A percentile compares a stretch with the other conserved stretches of the same genome.
These are phyloP conservation scores for Monilinia laxa DNA, from an alignment of 2,329 filamentous ascomycete species.

Conservation along the genomic window DNA sequence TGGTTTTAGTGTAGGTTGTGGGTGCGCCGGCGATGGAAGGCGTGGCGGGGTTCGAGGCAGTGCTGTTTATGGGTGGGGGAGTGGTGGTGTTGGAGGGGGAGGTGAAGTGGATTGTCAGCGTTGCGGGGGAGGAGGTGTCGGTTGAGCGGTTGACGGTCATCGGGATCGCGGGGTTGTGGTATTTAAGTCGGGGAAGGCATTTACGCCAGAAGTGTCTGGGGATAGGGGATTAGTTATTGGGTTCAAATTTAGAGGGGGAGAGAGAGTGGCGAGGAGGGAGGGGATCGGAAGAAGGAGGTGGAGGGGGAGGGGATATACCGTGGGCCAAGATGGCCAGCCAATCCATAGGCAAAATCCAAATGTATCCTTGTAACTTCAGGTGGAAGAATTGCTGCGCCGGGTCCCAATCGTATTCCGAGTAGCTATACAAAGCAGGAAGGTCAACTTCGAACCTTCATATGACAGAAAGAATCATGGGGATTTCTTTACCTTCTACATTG, in stretches of 20 bases:
- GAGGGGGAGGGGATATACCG: slow-evolving; percentile 52
- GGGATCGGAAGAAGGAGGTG: neutral
- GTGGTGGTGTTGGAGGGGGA: slow-evolving; percentile 33
- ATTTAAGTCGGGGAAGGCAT: slow-evolving; percentile 85
- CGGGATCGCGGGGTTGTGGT: slow-evolving; percentile 81
- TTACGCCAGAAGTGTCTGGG: slow-evolving; percentile 83
- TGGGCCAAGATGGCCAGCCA: slow-evolving; percentile 69
- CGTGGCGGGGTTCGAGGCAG: slow-evolving; percentile 45
- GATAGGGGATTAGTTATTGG: neutral
- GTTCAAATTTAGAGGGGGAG: slow-evolving; percentile 33
- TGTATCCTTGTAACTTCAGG: slow-evolving; percentile 72
- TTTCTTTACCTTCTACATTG: slow-evolving; percentile 46
- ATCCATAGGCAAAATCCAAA: slow-evolving; percentile 65
- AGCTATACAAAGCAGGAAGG: slow-evolving; percentile 51
- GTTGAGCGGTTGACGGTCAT: slow-evolving; percentile 76
- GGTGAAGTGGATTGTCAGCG: slow-evolving; percentile 64
- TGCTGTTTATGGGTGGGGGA: slow-evolving; percentile 34
- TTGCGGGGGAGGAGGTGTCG: slow-evolving; percentile 56
- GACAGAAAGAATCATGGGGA: slow-evolving; percentile 19
- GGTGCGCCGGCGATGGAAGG: slow-evolving; percentile 32
- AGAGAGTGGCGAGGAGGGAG: neutral
- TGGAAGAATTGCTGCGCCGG: slow-evolving; percentile 79
- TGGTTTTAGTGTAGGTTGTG: slow-evolving; percentile 43
- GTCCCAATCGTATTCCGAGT: slow-evolving; percentile 72
- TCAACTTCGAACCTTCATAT: slow-evolving; percentile 30